These are phyloP conservation scores for Crithidia bombi DNA, from an alignment of 208 protist species.

Conservation along the genomic window DNA sequence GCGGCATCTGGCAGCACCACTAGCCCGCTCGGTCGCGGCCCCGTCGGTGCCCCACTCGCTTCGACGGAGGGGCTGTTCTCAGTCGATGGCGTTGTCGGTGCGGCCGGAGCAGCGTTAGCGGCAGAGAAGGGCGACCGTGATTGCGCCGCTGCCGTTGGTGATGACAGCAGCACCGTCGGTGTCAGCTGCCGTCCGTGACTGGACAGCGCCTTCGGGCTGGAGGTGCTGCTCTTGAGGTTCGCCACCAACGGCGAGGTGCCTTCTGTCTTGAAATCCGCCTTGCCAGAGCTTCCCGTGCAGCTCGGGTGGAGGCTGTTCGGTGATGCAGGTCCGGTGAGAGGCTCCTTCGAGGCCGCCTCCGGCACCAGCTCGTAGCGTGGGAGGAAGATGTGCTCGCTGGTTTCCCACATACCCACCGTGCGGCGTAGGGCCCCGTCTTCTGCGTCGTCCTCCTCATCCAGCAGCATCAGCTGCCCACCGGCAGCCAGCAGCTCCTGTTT, in stretches of 20 bases:
- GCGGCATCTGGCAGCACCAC: slow-evolving; percentile 28
- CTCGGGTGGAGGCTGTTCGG: slow-evolving; percentile 15
- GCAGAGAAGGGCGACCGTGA: background rate
- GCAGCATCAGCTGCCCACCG: background rate
- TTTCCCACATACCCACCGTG: slow-evolving; percentile 49
- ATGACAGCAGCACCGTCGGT: background rate
- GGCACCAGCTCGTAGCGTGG: slow-evolving; percentile 56
- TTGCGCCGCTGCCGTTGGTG: background rate
- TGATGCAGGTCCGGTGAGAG: slow-evolving; percentile 20
- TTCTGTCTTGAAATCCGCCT: background rate
- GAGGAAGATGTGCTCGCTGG: slow-evolving; percentile 63
- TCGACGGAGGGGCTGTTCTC: slow-evolving; percentile 11
- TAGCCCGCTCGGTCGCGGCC: slow-evolving; percentile 19
- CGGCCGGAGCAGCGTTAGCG: background rate
- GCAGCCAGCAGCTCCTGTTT: background rate
- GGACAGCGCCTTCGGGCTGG: slow-evolving; percentile 6
- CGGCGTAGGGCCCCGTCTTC: slow-evolving; percentile 5
- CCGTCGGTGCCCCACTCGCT: background rate
- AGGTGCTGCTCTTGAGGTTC: background rate
- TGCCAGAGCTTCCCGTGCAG: background rate
- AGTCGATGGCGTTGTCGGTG: background rate
- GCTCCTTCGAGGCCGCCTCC: slow-evolving; percentile 18
- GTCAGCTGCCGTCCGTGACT: slow-evolving; percentile 1
- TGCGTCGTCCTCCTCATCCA: slow-evolving; percentile 24
- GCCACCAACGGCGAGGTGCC: background rate